Evolutionary conservation across 345 rosid species (phyloP).

Genomic region (Clausena lansium): DNA sequence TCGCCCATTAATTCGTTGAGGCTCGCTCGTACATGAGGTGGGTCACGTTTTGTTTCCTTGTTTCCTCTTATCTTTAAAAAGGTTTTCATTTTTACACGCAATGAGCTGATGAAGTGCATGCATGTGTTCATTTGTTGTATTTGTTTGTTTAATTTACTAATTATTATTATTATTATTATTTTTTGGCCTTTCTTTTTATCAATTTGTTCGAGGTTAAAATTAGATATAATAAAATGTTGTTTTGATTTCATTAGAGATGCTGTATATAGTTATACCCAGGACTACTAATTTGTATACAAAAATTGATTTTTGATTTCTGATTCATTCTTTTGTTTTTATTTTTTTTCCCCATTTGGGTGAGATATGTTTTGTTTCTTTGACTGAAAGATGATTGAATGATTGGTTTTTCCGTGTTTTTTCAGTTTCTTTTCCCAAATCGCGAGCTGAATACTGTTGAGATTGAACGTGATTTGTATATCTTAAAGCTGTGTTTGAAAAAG

Average conservation of each 20-base stretch:
- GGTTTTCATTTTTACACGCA: not conserved
- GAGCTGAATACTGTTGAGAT: conserved; percentile 12
- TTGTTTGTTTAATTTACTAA: not conserved
- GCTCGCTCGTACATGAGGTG: conserved; percentile 14
- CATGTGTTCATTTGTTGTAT: not conserved
- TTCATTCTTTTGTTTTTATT: not conserved
- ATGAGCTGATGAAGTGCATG: conserved; percentile 10
- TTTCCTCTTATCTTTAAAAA: not conserved
- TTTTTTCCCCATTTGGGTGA: not conserved
- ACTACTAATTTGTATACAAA: not conserved
- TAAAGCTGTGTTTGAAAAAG: conserved; percentile 17
- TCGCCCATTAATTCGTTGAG: conserved; percentile 7
- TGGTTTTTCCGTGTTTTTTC: conserved; percentile 27
- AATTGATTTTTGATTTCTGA: not conserved
- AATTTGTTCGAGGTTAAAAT: not conserved
- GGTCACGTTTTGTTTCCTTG: not conserved
- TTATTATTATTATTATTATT: not conserved
- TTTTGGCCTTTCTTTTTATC: not conserved
- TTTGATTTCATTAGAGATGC: not conserved
- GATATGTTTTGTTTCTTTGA: not conserved
- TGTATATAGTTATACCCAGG: not conserved
- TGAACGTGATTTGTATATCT: conserved; percentile 17
- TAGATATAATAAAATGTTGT: not conserved
- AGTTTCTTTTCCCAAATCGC: conserved; percentile 19
- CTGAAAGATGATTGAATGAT: conserved; percentile 4